Base-by-base conservation (phyloP, 108 stramenopile genomes). In the Nitzschia sp. region DNA sequence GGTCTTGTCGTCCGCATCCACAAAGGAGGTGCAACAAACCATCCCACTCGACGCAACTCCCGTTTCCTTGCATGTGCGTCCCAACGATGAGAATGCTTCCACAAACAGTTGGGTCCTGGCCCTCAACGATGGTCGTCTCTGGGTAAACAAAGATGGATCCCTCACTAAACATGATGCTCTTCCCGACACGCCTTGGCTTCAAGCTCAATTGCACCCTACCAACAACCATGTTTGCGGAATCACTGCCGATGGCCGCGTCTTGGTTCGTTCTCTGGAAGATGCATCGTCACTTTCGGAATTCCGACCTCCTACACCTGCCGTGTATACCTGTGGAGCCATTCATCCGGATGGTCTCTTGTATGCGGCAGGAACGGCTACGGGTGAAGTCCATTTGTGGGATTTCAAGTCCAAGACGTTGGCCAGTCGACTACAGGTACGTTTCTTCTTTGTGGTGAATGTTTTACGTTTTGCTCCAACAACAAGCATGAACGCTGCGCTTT, bases 291-390 rank as follows among this genome's bases (percentile, higher is more conserved):
- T 72, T 40, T 21, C 58, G 10, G 57, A 65, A 52, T 78, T 68
- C 62, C 34, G 42, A 20, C 14, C 46, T 48, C 14, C 46, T 17
- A 17, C 46, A 6, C 14, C 46, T 48, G 17, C 46, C n/a, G 66
- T 69, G 15, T 85, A 77, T 55, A 79, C 90, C 1, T 73, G 71
- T 38, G 89, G 83, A 10, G 79, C 66, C 22, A 40, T 97, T 51
- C 97, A 97, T 78, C 95, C 95, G 10, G 97, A 97, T 80, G 97
- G 97, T 24, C 67, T 96, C 17, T 80, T 97, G 51, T 86, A 87
- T 60, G 87, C 74, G n/a, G 72, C 70, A 0, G 94, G 88, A 11
- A 82, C 82, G 3, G 68, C 51, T 20, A 60, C 60, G 22, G 91
- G 92, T 9, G 62, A 61, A 44, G 55, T 93, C 44, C 48, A 73